Evolutionary conservation across 106 monocot species (phyloP), one percentile per base, ranked within the genome.

Genomic region (Vanilla planifolia): DNA sequence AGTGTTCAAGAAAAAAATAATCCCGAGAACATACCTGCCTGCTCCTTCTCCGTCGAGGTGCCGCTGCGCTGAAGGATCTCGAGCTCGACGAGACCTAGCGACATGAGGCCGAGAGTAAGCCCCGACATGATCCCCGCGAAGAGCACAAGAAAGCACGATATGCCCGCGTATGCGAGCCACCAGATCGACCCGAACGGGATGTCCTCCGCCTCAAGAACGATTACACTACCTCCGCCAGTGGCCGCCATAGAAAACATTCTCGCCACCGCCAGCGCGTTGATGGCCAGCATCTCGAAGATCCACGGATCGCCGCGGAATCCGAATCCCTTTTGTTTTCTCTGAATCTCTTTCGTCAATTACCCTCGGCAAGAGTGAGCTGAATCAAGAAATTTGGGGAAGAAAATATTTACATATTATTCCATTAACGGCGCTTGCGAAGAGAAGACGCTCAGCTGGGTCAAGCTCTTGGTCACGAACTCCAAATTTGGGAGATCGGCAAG

Each of bases 91-190:
- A 98, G 79, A 28, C 91, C 96, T 25, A 98, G 81, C 9, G 96
- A 91, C 96, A 98, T 98, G 51, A 98, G 69, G 5, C 96, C 96
- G 0, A 98, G 79, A 4, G 96, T 98, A 34, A 98, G 79, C 17
- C 96, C 96, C 22, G 96, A 98, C 96, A 98, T 98, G 62, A 98
- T 84, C 34, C 96, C 96, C 0, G 96, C 96, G 64, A 98, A 98
- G 23, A 98, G 79, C 51, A 98, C 96, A 27, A 98, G 79, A 1
- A 98, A 6, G 72, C 87, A 91, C 11, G 91, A 98, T 11, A 84
- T 71, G 28, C 96, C 96, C 15, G 88, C 91, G 65, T 88, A 69
- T n/a, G 67, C 20, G 34, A 26, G 85, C 87, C 86, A 98, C 76
- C 62, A 71, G 11, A 69, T 9, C 43, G 93, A 71, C 14, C 85